Base-by-base conservation (phyloP, 768 basidiomycete genomes). In the Lactarius sp. region DNA sequence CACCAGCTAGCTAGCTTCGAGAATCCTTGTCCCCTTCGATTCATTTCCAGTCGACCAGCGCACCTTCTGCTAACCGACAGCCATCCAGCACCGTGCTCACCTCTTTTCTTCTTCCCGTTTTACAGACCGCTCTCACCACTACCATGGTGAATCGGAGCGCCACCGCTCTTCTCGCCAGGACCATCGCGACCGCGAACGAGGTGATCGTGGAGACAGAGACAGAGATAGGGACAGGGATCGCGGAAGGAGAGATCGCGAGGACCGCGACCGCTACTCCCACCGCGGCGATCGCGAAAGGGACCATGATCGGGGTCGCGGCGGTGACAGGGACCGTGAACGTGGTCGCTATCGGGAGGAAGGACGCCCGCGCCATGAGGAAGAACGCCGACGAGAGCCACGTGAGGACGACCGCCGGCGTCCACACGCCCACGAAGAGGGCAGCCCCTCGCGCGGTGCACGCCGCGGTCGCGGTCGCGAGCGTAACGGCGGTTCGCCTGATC, bases 401-500 rank as follows among this genome's bases (percentile, higher is more conserved):
- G 77, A 77, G 50, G 80, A 79, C 0, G 75, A 75, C 20, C 77
- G 77, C 56, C 68, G 69, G 36, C 72, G 72, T 52, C 49, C 59
- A 41, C 49, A 13, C 18, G 59, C 44, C 53, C 53, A 59, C 53
- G 76, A 75, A 13, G 75, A 78, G 50, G 76, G 78, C 61, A 73
- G 79, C 27, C 59, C 68, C 18, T 64, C 71, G 13, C 70, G 69
- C 16, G 71, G 78, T 13, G 74, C 74, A 22, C 77, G 82, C 44
- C 75, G 81, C 34, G 80, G 83, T 49, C 76, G 81, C 54, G 81
- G 81, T 52, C 81, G 80, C 50, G 81, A 80, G 34, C 78, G 72
- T 44, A 79, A 81, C 42, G 79, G 80, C 10, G 88, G 85, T 22
- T 86, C 89, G 14, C 89, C 87, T 1, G 91, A 92, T 66, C 79